phyloP scores from a whole-genome alignment of 1,139 yeast species.

The Geotrichum histeridarum region DNA sequence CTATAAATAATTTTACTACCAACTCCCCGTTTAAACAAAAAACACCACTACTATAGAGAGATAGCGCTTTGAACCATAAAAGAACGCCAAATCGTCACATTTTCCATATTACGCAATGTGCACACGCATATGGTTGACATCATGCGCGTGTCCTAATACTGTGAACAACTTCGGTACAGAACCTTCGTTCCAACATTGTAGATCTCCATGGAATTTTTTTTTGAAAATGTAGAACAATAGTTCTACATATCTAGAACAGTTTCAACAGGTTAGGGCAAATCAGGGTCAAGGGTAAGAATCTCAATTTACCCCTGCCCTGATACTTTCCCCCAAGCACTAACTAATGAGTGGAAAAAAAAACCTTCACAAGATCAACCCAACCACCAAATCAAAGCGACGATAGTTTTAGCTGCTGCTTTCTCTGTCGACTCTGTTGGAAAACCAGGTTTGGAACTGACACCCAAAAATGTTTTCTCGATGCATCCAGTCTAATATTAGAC shows the following conservation, averaged over 20 bases:
- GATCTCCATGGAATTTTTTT: too few species aligned
- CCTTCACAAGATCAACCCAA: neutral
- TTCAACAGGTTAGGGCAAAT: neutral
- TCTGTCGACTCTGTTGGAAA: neutral
- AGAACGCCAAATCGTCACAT: too few species aligned
- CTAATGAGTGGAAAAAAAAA: neutral
- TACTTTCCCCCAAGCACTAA: neutral
- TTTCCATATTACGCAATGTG: too few species aligned
- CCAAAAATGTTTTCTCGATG: constrained; percentile 9
- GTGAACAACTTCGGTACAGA: too few species aligned
- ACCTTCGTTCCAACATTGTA: too few species aligned
- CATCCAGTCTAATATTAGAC: constrained; percentile 4
- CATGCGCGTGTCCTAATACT: too few species aligned
- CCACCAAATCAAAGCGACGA: constrained; percentile 4
- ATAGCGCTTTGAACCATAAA: too few species aligned
- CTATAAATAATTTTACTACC: too few species aligned
- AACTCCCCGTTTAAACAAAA: too few species aligned
- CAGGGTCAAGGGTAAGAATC: neutral
- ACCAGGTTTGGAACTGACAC: neutral
- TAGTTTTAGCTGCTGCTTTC: neutral
- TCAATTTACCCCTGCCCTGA: neutral
- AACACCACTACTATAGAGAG: too few species aligned
- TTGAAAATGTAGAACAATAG: neutral
- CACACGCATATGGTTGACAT: too few species aligned
- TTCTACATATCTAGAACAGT: neutral